phyloP scores from a whole-genome alignment of 1,284 basidiomycete species.

The Trichosporon inkin region DNA sequence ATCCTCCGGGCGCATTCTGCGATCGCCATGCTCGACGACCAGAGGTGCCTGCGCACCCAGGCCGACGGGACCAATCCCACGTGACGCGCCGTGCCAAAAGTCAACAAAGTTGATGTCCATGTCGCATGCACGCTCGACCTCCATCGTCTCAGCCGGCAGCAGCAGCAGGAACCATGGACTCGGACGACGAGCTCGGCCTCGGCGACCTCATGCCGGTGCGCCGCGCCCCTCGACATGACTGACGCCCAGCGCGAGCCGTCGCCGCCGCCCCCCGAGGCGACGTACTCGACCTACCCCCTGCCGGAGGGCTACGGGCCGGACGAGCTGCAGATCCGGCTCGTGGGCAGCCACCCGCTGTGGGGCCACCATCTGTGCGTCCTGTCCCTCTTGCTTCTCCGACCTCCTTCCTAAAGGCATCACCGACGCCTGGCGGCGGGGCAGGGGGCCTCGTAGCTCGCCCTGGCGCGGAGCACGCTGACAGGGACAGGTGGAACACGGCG shows the following conservation, averaged over 20 bases:
- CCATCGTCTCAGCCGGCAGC: too few species aligned
- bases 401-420: too few species aligned
- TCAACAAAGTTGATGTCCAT: slow-evolving; percentile 4
- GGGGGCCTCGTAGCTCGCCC: background rate
- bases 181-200: slow-evolving; percentile 45
- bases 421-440: too few species aligned
- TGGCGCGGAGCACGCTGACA: background rate
- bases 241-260: slow-evolving; percentile 30
- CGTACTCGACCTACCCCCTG: slow-evolving; percentile 46
- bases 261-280: slow-evolving; percentile 31
- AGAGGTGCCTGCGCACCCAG: too few species aligned
- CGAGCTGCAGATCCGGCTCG: slow-evolving; percentile 65
- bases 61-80: background rate
- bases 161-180: slow-evolving; percentile 8
- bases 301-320: slow-evolving; percentile 26
- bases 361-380: slow-evolving; percentile 79
- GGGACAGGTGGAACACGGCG: slow-evolving; percentile 77
- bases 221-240: slow-evolving; percentile 18
- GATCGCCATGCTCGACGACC: too few species aligned
- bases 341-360: slow-evolving; percentile 87
- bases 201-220: slow-evolving; percentile 49
- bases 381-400: too few species aligned
- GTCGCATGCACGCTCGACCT: background rate
- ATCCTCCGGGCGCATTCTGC: too few species aligned
- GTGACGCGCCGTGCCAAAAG: background rate